Conservation (phyloP, 495 filamentous ascomycete genomes). For the Aspergillus bertholletiae region DNA sequence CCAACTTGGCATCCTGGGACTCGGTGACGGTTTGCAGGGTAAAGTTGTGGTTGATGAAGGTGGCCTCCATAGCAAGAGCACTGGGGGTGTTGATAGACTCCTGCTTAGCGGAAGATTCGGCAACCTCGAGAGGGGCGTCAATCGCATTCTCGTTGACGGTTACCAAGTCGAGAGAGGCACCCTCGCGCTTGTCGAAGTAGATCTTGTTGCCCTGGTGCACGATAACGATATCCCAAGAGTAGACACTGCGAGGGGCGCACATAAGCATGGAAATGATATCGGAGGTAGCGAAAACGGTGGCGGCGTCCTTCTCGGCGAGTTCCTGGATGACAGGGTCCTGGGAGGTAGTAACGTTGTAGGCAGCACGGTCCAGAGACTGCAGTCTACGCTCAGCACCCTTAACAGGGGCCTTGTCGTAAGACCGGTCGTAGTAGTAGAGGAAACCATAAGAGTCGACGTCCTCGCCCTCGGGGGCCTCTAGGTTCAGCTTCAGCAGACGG, state of each 20-base stretch:
- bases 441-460: conserved; percentile 95
- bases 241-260: conserved; percentile 92
- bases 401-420: conserved; percentile 86
- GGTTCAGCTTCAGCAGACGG: conserved; percentile 88
- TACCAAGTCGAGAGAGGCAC: conserved; percentile 89
- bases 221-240: conserved; percentile 97
- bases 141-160: conserved; percentile 99
- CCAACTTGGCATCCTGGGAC: conserved; percentile 67
- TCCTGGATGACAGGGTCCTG: conserved; percentile 96
- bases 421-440: conserved; percentile 94
- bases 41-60: conserved; percentile 99
- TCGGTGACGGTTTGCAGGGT: conserved; percentile 89
- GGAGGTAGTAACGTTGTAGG: conserved; percentile 96
- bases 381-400: conserved; percentile 85
- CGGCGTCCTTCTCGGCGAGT: conserved; percentile 92
- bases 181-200: conserved; percentile 97
- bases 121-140: conserved; percentile 85
- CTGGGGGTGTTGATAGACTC: conserved; percentile 88
- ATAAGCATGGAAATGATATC: conserved; percentile 98
- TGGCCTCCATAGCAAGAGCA: conserved; percentile 91
- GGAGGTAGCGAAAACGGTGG: conserved; percentile 94
- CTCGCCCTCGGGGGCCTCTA: conserved; percentile 91
- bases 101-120: conserved; percentile 77
- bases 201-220: conserved; percentile 87
- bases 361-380: conserved; percentile 82